Evolutionary conservation across 257 asterid species (phyloP), one percentile per base, ranked within the genome.

Genomic region (Solanum piurae): DNA sequence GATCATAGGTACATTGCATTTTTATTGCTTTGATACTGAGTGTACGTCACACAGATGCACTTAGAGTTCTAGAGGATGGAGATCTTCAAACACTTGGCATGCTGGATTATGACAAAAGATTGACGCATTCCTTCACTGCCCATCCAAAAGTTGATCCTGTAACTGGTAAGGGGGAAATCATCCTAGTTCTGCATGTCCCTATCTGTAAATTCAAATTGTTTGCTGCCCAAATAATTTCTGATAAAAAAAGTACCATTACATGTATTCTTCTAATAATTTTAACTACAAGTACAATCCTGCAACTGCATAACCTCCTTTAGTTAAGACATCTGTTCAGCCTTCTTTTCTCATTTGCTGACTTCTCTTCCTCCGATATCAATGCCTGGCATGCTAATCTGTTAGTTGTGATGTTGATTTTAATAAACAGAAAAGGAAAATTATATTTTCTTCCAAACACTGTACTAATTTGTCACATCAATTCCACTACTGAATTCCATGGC

Each of bases 121-220:
- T 96, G 91, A 37, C 93, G 4, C 99, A 95, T 92, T 80, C 98
- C 83, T 97, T 97, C 88, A 95, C 98, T 89, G 99, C 99, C 89
- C 99, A 97, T 91, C 99, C 99, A 18, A 97, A 97, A 89, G 95
- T 97, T 87, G 99, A 97, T 86, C 98, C 98, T 9, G 20, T 95
- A 83, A 97, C 98, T 38, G 99, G 99, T 95, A 93, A 92, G 90
- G 86, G 88, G 69, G 58, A 23, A 87, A 58, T 73, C 64, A 31
- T 46, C 18, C 29, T 44, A 80, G 85, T 73, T 86, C 64, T 58
- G 64, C n/a, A 46, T 80, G 20, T 80, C 27, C 9, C 11, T 9
- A 14, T 46, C n/a, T 80, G n/a, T 71, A 73, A 71, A 20, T 14
- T 42, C 44, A 85, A 25, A 85, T 58, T 37, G 16, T 84, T 60